These are phyloP conservation scores for Heritiera fomes DNA, from an alignment of 345 rosid species.

Conservation along the genomic window DNA sequence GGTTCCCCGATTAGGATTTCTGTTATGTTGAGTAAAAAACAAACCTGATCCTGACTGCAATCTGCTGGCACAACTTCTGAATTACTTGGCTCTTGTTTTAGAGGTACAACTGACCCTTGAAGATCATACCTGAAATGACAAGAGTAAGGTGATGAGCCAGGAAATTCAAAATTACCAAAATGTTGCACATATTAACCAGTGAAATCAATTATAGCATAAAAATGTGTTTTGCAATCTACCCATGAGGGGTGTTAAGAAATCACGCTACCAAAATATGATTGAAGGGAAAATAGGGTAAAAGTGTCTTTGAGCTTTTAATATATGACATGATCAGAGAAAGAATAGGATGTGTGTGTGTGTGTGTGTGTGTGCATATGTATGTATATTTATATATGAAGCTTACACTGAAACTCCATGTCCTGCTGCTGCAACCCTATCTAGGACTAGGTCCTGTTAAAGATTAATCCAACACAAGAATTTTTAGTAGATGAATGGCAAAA, in stretches of 20 bases:
- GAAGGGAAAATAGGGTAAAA: not conserved
- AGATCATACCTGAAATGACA: conserved; percentile 53
- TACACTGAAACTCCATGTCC: conserved; percentile 54
- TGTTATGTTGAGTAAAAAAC: conserved; percentile 1
- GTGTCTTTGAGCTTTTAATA: not conserved
- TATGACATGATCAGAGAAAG: not conserved
- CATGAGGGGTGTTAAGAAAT: not conserved
- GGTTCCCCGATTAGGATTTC: not conserved
- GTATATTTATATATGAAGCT: conserved; percentile 17
- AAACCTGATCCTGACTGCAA: conserved; percentile 61
- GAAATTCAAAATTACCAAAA: conserved; percentile 1
- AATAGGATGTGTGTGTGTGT: not conserved
- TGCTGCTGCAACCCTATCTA: conserved; percentile 51
- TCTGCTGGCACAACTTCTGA: conserved; percentile 46
- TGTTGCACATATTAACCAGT: not conserved
- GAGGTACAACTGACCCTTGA: conserved; percentile 41
- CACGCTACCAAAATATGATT: not conserved
- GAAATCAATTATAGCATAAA: not conserved
- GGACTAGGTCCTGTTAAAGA: conserved; percentile 66
- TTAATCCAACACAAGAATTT: conserved; percentile 2
- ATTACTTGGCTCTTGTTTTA: conserved; percentile 35
- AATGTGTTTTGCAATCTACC: not conserved
- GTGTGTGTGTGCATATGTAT: not conserved
- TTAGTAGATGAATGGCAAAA: not conserved
- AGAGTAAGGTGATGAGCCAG: conserved; percentile 9